Conservation (phyloP, 2,329 filamentous ascomycete genomes). For the Arthrobotrys sphaeroides region DNA sequence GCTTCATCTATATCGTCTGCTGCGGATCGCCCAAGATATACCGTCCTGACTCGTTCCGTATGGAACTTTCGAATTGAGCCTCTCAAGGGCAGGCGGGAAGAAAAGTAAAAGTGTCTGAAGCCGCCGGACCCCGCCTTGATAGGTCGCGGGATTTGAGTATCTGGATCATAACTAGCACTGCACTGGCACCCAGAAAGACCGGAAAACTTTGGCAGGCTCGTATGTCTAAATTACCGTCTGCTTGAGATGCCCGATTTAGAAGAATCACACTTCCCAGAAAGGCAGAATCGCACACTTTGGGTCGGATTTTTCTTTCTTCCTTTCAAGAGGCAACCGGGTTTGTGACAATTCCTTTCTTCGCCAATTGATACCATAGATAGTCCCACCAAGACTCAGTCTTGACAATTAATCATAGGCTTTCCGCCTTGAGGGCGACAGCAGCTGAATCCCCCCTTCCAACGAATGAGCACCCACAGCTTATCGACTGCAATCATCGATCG, state of each 20-base stretch:
- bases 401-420: constrained; percentile 8
- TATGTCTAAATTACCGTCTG: constrained; percentile 44
- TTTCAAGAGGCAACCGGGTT: constrained; percentile 17
- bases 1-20: constrained; percentile 26
- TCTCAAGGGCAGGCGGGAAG: constrained; percentile 2
- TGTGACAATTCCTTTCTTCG: constrained; percentile 3
- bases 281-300: constrained; percentile 33
- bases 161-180: constrained; percentile 30
- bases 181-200: no score
- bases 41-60: constrained; percentile 27
- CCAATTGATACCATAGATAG: constrained; percentile 24
- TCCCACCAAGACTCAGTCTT: not conserved
- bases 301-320: constrained; percentile 26
- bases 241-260: constrained; percentile 52
- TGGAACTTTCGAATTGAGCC: constrained; percentile 11
- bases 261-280: constrained; percentile 41
- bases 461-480: constrained; percentile 11
- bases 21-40: constrained; percentile 35
- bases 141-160: constrained; percentile 46
- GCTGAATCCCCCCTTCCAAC: constrained; percentile 9
- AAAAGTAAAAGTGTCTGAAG: constrained; percentile 5
- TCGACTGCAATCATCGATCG: not conserved
- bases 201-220: constrained; percentile 9
- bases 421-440: not conserved
- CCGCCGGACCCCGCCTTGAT: constrained; percentile 22